phyloP scores from a whole-genome alignment of 2,329 filamentous ascomycete species.

The Beauveria rudraprayagi region DNA sequence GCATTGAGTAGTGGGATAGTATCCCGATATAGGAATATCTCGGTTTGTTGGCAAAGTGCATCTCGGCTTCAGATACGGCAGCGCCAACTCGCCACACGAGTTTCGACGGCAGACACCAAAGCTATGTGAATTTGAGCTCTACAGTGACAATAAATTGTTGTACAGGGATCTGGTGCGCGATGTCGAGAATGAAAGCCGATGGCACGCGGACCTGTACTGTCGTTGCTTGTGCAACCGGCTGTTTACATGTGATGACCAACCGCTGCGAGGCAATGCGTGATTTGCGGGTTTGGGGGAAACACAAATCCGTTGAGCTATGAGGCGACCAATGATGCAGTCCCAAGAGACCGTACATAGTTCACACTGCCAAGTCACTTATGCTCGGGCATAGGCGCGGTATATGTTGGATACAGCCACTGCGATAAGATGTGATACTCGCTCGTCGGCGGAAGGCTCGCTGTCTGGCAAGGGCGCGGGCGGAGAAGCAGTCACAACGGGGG shows the following conservation, averaged over 20 bases:
- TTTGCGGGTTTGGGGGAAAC: background rate
- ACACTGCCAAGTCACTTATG: too few species aligned
- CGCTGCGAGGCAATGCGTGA: background rate
- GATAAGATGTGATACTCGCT: background rate
- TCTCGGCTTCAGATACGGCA: background rate
- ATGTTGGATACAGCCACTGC: background rate
- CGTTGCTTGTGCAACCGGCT: background rate
- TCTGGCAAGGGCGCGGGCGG: too few species aligned
- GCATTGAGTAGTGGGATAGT: background rate
- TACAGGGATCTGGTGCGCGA: background rate
- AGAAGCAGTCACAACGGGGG: background rate
- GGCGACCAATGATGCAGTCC: too few species aligned
- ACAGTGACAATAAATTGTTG: background rate
- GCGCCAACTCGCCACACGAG: background rate
- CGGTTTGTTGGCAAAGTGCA: background rate
- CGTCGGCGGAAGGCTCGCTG: background rate
- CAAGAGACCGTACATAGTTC: too few species aligned
- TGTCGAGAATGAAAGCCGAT: background rate
- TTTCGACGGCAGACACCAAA: background rate
- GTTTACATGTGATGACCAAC: background rate
- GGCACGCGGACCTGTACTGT: too few species aligned
- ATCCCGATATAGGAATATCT: slow-evolving; percentile 11
- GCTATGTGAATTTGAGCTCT: background rate
- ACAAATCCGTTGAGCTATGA: too few species aligned
- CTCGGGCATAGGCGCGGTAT: too few species aligned